Percentiles rank a stretch among this genome's conserved stretches.
Evolutionary conservation across 306 rosid species (phyloP).

Genomic region (Lotus japonicus): DNA sequence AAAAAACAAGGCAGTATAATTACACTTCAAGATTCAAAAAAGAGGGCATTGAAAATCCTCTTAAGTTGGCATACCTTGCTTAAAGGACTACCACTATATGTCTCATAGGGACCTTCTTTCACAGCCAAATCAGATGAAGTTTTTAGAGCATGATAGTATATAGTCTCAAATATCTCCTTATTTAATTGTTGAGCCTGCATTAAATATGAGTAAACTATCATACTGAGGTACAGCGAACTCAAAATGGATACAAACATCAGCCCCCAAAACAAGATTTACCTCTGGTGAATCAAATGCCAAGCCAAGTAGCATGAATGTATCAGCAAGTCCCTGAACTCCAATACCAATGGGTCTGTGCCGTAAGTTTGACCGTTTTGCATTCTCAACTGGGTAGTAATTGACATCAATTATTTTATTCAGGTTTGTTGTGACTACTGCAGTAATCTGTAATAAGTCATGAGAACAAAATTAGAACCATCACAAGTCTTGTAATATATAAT

Average conservation of each 20-base stretch:
- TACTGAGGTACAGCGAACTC: conserved; percentile 1
- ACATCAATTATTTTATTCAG: conserved; percentile 88
- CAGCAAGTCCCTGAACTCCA: conserved; percentile 99
- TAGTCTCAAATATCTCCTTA: conserved; percentile 84
- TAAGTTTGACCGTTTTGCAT: conserved; percentile 66
- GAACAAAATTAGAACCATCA: background rate
- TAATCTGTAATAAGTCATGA: conserved; percentile 37
- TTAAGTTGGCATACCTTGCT: conserved; percentile 50
- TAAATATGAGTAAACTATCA: background rate
- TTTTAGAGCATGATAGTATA: conserved; percentile 76
- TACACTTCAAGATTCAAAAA: background rate
- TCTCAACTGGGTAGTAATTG: conserved; percentile 88
- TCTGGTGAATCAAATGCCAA: conserved; percentile 94
- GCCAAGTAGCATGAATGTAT: conserved; percentile 85
- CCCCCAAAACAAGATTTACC: conserved; percentile 34
- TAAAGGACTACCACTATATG: conserved; percentile 68
- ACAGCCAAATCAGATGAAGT: conserved; percentile 72
- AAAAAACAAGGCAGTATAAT: background rate
- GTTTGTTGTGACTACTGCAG: conserved; percentile 56
- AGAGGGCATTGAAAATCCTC: background rate
- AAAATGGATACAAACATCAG: background rate
- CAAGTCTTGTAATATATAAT: background rate
- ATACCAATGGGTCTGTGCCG: conserved; percentile 96
- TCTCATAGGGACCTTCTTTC: conserved; percentile 69
- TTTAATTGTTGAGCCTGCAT: conserved; percentile 79